These are phyloP conservation scores for Teratosphaeria viscida DNA, from an alignment of 2,329 filamentous ascomycete genomes.

Conservation along the genomic window DNA sequence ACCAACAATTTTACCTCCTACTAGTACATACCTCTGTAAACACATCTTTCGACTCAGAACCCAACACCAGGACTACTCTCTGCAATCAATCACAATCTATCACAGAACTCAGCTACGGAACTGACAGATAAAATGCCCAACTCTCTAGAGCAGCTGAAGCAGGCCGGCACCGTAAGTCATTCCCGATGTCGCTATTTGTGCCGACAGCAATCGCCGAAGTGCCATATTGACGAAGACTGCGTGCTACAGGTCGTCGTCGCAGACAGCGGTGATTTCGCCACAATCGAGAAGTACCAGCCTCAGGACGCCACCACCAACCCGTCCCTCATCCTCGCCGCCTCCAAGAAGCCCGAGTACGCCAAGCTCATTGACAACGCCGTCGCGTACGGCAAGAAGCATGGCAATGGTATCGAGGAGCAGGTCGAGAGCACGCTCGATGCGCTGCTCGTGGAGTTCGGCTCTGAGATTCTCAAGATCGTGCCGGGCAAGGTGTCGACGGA, in stretches of 20 bases:
- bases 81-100: not conserved
- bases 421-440: conserved; percentile 85
- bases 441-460: conserved; percentile 95
- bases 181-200: not conserved
- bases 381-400: conserved; percentile 69
- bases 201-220: conserved; percentile 2
- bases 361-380: conserved; percentile 81
- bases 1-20: not conserved
- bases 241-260: conserved; percentile 71
- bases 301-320: conserved; percentile 99
- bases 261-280: conserved; percentile 77
- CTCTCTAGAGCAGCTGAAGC: conserved; percentile 95
- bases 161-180: conserved; percentile 78
- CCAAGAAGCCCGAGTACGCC: conserved; percentile 96
- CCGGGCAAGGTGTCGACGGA: conserved; percentile 98
- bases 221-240: not conserved
- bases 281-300: conserved; percentile 99
- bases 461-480: conserved; percentile 92
- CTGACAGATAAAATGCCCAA: conserved; percentile 57
- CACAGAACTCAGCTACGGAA: not conserved
- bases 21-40: not conserved
- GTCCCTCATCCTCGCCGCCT: conserved; percentile 92
- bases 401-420: conserved; percentile 61
- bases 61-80: not conserved
- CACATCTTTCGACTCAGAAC: not conserved